Conservation (phyloP, 768 basidiomycete species). For the Mycena latifolia region DNA sequence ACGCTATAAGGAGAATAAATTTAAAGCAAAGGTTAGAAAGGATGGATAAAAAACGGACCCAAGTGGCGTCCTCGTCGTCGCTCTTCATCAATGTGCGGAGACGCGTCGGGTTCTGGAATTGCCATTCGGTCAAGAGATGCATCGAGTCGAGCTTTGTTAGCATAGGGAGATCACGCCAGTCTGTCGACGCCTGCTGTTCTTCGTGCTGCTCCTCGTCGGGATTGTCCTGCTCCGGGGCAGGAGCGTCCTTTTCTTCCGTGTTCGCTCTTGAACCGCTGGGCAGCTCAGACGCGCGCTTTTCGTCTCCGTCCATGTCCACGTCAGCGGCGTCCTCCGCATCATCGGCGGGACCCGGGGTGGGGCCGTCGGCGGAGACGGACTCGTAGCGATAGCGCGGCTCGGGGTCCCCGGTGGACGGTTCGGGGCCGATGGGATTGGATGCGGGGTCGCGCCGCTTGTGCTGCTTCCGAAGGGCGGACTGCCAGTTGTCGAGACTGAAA, state of each 20-base stretch:
- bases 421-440: conserved; percentile 79
- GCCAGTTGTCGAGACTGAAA: conserved; percentile 81
- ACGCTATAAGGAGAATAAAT: conserved; percentile 61
- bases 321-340: conserved; percentile 29
- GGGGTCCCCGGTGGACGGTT: conserved; percentile 51
- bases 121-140: conserved; percentile 85
- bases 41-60: conserved; percentile 64
- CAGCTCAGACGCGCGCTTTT: conserved; percentile 2
- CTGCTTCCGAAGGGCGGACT: conserved; percentile 80
- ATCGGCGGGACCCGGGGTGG: conserved; percentile 36
- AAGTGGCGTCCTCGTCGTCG: conserved; percentile 82
- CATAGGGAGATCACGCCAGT: conserved; percentile 82
- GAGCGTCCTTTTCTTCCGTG: conserved; percentile 8
- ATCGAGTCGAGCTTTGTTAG: conserved; percentile 80
- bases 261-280: conserved; percentile 15
- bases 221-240: conserved; percentile 3
- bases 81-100: conserved; percentile 80
- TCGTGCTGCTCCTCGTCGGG: conserved; percentile 37
- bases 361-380: conserved; percentile 32
- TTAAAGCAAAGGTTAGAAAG: conserved; percentile 11
- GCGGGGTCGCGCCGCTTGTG: conserved; percentile 80
- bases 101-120: conserved; percentile 83
- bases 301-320: conserved; percentile 5
- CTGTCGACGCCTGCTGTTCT: conserved; percentile 57
- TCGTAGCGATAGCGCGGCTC: conserved; percentile 45